These are phyloP conservation scores for Brasenia schreberi DNA, from an alignment of 164 flowering plant genomes.

Conservation along the genomic window DNA sequence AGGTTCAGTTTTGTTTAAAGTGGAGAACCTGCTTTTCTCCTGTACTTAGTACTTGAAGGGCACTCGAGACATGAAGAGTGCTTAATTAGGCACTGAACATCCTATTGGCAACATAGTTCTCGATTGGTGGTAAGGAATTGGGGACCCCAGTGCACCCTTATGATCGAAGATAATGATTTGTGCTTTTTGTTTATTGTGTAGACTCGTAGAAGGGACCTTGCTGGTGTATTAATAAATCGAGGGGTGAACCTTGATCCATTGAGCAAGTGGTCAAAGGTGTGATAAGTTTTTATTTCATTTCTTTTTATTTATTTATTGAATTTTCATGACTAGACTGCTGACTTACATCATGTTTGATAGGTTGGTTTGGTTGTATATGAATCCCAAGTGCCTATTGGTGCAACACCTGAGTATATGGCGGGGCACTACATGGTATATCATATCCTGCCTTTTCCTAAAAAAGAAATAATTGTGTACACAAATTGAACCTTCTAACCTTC, in stretches of 20 bases:
- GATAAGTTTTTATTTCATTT: slow-evolving; percentile 1
- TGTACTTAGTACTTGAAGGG: too few relatives aligned
- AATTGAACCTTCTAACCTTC: not conserved
- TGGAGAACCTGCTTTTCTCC: too few relatives aligned
- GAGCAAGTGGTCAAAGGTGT: slow-evolving; percentile 98
- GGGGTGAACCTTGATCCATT: slow-evolving; percentile 87
- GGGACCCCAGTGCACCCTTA: not conserved
- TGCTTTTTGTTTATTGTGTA: slow-evolving; percentile 5
- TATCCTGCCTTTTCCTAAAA: not conserved
- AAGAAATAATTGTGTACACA: not conserved
- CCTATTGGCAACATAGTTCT: too few relatives aligned
- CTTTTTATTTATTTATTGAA: not conserved
- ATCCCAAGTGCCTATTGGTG: slow-evolving; percentile 97
- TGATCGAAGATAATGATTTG: not conserved
- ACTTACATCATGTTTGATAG: slow-evolving; percentile 21
- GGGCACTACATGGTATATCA: slow-evolving; percentile 78
- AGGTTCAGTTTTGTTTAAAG: too few relatives aligned
- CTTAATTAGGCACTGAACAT: too few relatives aligned
- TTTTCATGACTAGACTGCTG: not conserved
- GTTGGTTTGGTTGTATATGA: slow-evolving; percentile 95
- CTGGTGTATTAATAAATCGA: slow-evolving; percentile 81
- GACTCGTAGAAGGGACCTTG: slow-evolving; percentile 89
- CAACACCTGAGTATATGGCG: slow-evolving; percentile 99
- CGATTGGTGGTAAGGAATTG: not conserved
- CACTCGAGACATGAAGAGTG: too few relatives aligned